Conservation (phyloP, 805 yeast genomes). For the Candida hispaniensis region DNA sequence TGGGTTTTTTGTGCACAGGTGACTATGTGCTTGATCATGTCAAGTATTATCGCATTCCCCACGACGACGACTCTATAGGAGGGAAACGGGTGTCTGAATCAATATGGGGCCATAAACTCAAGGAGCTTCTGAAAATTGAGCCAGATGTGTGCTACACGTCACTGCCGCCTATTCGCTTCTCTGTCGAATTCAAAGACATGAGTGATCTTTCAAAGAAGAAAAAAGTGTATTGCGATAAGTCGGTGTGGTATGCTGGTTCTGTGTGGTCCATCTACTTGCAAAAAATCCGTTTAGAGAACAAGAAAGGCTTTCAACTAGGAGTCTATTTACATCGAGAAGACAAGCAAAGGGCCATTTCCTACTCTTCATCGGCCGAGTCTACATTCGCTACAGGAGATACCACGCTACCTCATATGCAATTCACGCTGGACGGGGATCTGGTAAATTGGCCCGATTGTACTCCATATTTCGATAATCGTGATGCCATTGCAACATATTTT, state of each 20-base stretch:
- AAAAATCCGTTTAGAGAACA: constrained; percentile 34
- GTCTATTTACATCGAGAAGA: constrained; percentile 42
- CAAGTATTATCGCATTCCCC: too few species aligned
- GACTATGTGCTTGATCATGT: too few species aligned
- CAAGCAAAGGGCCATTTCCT: constrained; percentile 1
- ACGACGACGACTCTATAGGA: too few species aligned
- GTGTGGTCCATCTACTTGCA: constrained; percentile 49
- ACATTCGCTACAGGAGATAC: constrained; percentile 8
- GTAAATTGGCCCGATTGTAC: constrained; percentile 3
- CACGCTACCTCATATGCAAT: constrained; percentile 12
- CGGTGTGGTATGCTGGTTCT: constrained; percentile 53
- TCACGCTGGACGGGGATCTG: constrained; percentile 7
- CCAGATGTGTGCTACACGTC: too few species aligned
- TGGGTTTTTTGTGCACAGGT: too few species aligned
- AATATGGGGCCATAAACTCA: too few species aligned
- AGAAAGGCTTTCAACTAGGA: constrained; percentile 41
- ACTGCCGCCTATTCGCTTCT: constrained; percentile 45
- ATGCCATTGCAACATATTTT: constrained; percentile 39
- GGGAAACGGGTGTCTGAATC: too few species aligned
- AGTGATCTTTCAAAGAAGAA: constrained; percentile 36
- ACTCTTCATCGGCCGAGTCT: constrained; percentile 9
- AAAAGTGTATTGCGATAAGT: constrained; percentile 38
- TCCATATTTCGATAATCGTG: constrained; percentile 38
- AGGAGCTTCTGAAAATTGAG: too few species aligned
- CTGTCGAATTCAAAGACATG: constrained; percentile 41